A percentile compares a stretch with the other conserved stretches of the same genome.
phyloP scores from a whole-genome alignment of 352 stramenopile species.

The Pythium dissimile region DNA sequence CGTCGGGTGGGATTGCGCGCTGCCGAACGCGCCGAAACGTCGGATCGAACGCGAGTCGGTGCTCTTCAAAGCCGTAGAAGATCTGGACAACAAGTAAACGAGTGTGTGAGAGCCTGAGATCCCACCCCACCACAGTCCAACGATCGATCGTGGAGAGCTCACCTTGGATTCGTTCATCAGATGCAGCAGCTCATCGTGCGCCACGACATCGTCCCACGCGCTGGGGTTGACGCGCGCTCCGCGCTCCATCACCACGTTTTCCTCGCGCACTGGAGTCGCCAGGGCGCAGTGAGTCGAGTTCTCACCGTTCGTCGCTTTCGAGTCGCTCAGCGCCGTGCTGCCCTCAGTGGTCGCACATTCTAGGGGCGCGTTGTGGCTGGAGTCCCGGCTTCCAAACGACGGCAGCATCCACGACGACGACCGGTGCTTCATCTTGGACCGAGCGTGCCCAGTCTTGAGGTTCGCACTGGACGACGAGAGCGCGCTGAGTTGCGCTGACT shows the following conservation, averaged over 20 bases:
- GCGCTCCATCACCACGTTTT: not conserved
- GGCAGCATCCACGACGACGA: slow-evolving; percentile 17
- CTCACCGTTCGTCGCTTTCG: slow-evolving; percentile 4
- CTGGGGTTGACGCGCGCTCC: slow-evolving; percentile 4
- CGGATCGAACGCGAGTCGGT: slow-evolving; percentile 70
- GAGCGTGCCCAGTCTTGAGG: not conserved
- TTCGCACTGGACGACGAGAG: not conserved
- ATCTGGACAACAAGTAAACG: slow-evolving; percentile 26
- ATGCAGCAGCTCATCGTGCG: slow-evolving; percentile 68
- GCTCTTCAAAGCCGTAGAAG: slow-evolving; percentile 77
- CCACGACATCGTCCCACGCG: slow-evolving; percentile 63
- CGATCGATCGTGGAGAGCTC: no score
- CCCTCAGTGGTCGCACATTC: not conserved
- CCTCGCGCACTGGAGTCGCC: slow-evolving; percentile 1
- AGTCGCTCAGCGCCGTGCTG: not conserved
- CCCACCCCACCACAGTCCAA: no score
- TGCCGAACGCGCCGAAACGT: slow-evolving; percentile 70
- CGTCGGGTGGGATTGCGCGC: slow-evolving; percentile 11
- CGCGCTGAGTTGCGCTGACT: not conserved
- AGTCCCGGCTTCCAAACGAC: slow-evolving; percentile 11
- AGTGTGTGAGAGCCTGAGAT: not conserved
- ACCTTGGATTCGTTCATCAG: slow-evolving; percentile 35
- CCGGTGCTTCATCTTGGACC: slow-evolving; percentile 6
- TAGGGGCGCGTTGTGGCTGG: not conserved
- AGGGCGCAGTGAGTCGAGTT: slow-evolving; percentile 1